Evolutionary conservation across 2,329 filamentous ascomycete genomes (phyloP).

Genomic region (Huntiella savannae): DNA sequence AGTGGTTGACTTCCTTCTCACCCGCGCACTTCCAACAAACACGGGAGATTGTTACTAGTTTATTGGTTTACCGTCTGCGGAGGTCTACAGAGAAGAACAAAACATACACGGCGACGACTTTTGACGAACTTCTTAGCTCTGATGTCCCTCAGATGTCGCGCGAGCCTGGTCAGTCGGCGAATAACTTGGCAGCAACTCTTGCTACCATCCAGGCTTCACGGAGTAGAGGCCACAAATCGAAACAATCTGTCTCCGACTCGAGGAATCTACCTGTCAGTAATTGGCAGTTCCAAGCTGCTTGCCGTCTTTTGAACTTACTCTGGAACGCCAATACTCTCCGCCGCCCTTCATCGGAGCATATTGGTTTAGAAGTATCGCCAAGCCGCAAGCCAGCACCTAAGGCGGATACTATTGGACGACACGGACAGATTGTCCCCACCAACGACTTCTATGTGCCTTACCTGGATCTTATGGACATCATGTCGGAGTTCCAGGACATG

Average conservation of each 20-base stretch:
- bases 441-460: constrained; percentile 78
- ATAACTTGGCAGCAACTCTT: constrained; percentile 1
- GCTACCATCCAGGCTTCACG: background rate
- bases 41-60: constrained; percentile 62
- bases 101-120: constrained; percentile 28
- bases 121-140: constrained; percentile 51
- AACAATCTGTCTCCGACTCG: background rate
- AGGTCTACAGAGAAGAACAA: constrained; percentile 51
- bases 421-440: constrained; percentile 52
- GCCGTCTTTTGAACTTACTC: constrained; percentile 59
- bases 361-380: constrained; percentile 19
- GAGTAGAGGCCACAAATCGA: background rate
- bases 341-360: too few relatives aligned
- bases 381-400: background rate
- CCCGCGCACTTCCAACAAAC: constrained; percentile 46
- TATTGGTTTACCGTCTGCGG: constrained; percentile 62
- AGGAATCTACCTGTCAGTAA: constrained; percentile 33
- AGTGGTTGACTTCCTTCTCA: constrained; percentile 59
- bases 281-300: constrained; percentile 73
- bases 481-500: background rate
- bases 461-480: constrained; percentile 41
- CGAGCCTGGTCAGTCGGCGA: background rate
- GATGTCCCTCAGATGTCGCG: constrained; percentile 31
- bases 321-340: constrained; percentile 56
- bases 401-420: background rate